Conservation (phyloP, 768 basidiomycete genomes). For the Flagelloscypha sp. region DNA sequence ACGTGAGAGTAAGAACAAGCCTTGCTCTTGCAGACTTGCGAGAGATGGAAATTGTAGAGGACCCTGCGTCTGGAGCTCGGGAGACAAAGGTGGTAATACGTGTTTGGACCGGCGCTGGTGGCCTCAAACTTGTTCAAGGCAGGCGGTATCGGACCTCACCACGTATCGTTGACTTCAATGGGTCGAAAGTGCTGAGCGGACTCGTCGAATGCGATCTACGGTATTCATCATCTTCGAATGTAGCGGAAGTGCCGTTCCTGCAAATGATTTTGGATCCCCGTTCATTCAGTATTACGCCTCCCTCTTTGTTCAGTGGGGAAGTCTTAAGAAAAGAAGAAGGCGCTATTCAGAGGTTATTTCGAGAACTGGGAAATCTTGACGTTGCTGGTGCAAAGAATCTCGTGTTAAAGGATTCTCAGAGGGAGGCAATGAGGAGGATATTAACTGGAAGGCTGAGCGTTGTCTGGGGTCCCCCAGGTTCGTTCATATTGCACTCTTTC, state of each 20-base stretch:
- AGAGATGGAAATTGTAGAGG: conserved; percentile 26
- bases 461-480: conserved; percentile 45
- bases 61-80: conserved; percentile 3
- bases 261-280: conserved; percentile 36
- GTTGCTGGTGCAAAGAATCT: conserved; percentile 27
- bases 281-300: conserved; percentile 25
- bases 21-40: conserved; percentile 33
- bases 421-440: conserved; percentile 33
- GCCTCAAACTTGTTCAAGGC: conserved; percentile 22
- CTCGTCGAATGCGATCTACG: conserved; percentile 38
- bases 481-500: conserved; percentile 2
- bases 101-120: conserved; percentile 27
- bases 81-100: conserved; percentile 28
- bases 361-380: conserved; percentile 26
- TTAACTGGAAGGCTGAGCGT: conserved; percentile 36
- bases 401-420: conserved; percentile 39
- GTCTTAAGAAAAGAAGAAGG: conserved; percentile 26
- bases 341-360: conserved; percentile 32
- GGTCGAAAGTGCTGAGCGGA: conserved; percentile 35
- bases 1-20: conserved; percentile 27
- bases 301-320: conserved; percentile 12
- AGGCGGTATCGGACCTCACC: conserved; percentile 36
- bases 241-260: conserved; percentile 28
- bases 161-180: conserved; percentile 46
- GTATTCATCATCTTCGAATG: conserved; percentile 14